Evolutionary conservation across 2,329 filamentous ascomycete genomes (phyloP), one percentile per base, ranked within the genome.

Genomic region (Chrysoporthe deuterocubensis): DNA sequence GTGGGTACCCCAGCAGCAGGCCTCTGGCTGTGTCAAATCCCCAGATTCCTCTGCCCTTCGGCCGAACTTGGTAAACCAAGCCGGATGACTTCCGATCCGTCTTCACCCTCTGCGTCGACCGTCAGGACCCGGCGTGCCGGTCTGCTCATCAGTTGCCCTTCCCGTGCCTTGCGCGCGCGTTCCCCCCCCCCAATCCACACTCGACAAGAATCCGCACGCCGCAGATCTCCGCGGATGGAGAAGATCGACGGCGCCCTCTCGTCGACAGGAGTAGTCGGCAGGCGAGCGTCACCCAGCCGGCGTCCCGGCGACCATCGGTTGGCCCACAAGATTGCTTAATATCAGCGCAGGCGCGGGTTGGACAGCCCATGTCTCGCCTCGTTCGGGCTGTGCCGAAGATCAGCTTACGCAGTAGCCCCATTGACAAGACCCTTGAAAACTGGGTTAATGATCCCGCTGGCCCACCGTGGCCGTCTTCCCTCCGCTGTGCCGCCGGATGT

Each of bases 51-150:
- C 9, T 6, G 37, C 37, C 37, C 37, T 40, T 40, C 37, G 37
- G 37, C 37, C 37, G 37, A 57, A 26, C 7, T 37, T 57, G 32
- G 16, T 37, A 18, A 5, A n/a, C 54, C 54, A 57, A 40, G 54
- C 54, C 54, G 54, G 54, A 57, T 57, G 32, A 32, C 54, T n/a
- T 32, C 54, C 34, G 7, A 40, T n/a, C 54, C 54, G 54, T n/a
- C 32, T 40, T 57, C 32, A 57, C 50, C 26, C n/a, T 54, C 21
- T 54, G 32, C 21, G 37, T 40, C 37, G 37, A 6, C 4, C 37
- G 9, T 40, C 37, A 40, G 37, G 9, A 40, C 9, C 26, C 26
- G 26, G 26, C 26, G 26, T 26, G 26, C 26, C 37, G 37, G 37
- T 40, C 37, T 40, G 37, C 37, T 40, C 37, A 40, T 40, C 37